Percentiles rank a stretch among this genome's conserved stretches.
Evolutionary conservation across 306 rosid genomes (phyloP).

Genomic region (Crotalaria pallida): DNA sequence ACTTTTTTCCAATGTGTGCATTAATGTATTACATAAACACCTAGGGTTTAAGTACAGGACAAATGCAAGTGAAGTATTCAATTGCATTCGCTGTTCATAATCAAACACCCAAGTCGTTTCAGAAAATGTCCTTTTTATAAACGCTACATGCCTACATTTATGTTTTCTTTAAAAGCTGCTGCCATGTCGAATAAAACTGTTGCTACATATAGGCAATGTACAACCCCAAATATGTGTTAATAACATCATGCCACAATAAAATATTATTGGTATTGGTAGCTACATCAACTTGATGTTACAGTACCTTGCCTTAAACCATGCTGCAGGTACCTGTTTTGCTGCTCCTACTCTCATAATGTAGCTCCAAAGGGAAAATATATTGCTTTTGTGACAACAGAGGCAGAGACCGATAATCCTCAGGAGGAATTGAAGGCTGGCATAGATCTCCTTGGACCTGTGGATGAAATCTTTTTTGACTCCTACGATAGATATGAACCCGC

Average conservation of each 20-base stretch:
- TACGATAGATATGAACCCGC: constrained; percentile 46
- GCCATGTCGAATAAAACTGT: background rate
- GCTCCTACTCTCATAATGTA: constrained; percentile 55
- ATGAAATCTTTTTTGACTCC: constrained; percentile 44
- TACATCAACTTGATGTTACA: background rate
- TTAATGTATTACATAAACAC: background rate
- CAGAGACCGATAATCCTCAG: constrained; percentile 50
- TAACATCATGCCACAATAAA: background rate
- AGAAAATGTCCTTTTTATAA: background rate
- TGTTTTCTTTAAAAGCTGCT: background rate
- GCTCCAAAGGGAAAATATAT: constrained; percentile 55
- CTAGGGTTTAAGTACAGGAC: background rate
- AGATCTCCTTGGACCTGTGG: constrained; percentile 50
- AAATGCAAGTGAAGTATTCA: background rate
- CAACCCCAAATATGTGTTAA: background rate
- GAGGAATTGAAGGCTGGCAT: constrained; percentile 47
- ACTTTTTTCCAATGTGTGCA: background rate
- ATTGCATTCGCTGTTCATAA: background rate
- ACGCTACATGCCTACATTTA: background rate
- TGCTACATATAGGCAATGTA: background rate
- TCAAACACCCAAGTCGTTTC: background rate
- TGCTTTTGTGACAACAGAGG: constrained; percentile 55
- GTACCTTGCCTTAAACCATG: background rate
- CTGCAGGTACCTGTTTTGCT: constrained; percentile 56
- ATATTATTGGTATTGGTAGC: background rate